Conservation (phyloP, 495 filamentous ascomycete genomes). For the Neurospora sp. region DNA sequence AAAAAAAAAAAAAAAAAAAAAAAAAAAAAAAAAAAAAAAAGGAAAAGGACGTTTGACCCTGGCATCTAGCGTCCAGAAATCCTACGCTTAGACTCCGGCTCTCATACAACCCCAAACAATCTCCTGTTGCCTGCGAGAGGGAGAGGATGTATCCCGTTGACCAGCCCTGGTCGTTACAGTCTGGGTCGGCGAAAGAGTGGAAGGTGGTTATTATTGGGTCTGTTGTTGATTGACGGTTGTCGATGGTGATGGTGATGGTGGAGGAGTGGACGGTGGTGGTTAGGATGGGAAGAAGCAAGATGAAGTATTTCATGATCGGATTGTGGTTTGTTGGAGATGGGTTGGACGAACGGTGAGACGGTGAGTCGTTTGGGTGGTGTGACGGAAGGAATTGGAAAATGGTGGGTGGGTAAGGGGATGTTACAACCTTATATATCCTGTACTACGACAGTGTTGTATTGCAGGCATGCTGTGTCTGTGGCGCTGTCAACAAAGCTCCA, state of each 20-base stretch:
- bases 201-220: background rate
- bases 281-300: background rate
- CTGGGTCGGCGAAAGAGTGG: background rate
- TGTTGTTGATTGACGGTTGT: background rate
- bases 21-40: background rate
- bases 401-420: background rate
- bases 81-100: background rate
- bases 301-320: too few species aligned
- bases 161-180: background rate
- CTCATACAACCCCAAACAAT: background rate
- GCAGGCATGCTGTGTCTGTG: background rate
- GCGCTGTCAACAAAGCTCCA: background rate
- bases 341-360: background rate
- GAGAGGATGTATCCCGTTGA: background rate
- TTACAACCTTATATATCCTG: background rate
- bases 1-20: too few species aligned
- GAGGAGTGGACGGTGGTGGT: background rate
- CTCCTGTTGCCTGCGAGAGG: background rate
- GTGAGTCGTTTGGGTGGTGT: background rate
- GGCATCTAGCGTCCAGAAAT: background rate
- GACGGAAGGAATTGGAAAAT: background rate
- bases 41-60: background rate
- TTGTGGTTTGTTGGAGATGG: background rate
- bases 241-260: background rate
- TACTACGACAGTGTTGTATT: background rate